Percentiles rank a stretch among this genome's conserved stretches.
These are phyloP conservation scores for Niebla homalea DNA, from an alignment of 495 filamentous ascomycete species.

Conservation along the genomic window DNA sequence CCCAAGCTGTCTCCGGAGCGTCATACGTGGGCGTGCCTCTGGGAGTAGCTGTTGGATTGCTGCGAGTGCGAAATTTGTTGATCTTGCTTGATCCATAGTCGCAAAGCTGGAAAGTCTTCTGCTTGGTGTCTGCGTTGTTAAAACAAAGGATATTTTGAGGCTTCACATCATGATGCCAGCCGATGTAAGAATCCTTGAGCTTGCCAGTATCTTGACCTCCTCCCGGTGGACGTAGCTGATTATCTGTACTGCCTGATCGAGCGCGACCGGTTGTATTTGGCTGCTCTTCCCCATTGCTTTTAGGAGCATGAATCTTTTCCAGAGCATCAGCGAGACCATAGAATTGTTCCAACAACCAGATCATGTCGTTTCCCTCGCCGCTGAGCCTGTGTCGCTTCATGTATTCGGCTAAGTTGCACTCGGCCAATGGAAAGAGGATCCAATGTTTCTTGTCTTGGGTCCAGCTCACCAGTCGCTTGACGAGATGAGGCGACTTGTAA, in stretches of 20 bases:
- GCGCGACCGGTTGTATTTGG: no score
- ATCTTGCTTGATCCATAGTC: constrained; percentile 7
- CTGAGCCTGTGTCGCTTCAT: constrained; percentile 4
- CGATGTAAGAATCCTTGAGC: neutral
- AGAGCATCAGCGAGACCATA: constrained; percentile 13
- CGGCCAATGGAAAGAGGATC: constrained; percentile 20
- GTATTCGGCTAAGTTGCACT: constrained; percentile 16
- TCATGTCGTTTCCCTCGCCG: neutral
- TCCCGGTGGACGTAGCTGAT: neutral
- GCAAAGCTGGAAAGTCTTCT: constrained; percentile 13
- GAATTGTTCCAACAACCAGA: constrained; percentile 17
- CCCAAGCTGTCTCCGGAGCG: constrained; percentile 30
- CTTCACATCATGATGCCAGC: constrained; percentile 22
- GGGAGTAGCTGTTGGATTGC: neutral
- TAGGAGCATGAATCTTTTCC: constrained; percentile 10
- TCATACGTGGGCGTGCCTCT: constrained; percentile 26
- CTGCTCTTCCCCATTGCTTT: no score
- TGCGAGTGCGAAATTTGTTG: constrained; percentile 3
- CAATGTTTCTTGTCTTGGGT: constrained; percentile 7
- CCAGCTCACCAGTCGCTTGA: constrained; percentile 11
- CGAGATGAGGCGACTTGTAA: neutral
- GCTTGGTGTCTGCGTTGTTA: neutral
- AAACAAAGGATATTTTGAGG: constrained; percentile 25
- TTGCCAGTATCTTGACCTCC: neutral
- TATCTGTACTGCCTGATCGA: no score